Evolutionary conservation across 108 stramenopile genomes (phyloP).

Genomic region (Cyclostephanos tholiformis): DNA sequence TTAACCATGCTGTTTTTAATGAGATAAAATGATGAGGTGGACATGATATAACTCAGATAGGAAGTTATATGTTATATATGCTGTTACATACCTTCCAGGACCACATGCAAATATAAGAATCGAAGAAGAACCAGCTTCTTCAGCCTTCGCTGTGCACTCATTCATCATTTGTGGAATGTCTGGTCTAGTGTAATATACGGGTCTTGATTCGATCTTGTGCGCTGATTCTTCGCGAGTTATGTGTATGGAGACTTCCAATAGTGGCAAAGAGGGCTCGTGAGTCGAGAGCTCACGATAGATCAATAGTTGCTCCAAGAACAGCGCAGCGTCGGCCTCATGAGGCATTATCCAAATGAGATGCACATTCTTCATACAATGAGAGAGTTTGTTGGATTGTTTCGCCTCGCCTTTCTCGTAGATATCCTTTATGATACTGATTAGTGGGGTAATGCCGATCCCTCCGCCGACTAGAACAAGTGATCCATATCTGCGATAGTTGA

Average conservation of each 20-base stretch:
- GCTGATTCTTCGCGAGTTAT: background rate
- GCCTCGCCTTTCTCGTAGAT: slow-evolving; percentile 2
- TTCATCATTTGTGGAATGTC: background rate
- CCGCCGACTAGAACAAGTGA: slow-evolving; percentile 13
- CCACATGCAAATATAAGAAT: slow-evolving; percentile 8
- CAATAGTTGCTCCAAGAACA: slow-evolving; percentile 14
- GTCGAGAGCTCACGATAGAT: slow-evolving; percentile 12
- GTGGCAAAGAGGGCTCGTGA: slow-evolving; percentile 5
- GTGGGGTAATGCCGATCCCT: slow-evolving; percentile 15
- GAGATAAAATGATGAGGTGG: background rate
- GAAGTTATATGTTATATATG: too few relatives aligned
- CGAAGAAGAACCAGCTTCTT: background rate
- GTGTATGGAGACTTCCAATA: background rate
- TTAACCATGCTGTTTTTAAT: background rate
- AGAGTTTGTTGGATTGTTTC: background rate
- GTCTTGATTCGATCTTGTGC: background rate
- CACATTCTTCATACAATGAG: slow-evolving; percentile 4
- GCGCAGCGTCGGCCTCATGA: background rate
- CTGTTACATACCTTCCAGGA: slow-evolving; percentile 4
- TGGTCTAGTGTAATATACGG: slow-evolving; percentile 2
- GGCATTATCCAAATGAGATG: slow-evolving; percentile 14
- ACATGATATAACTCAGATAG: background rate
- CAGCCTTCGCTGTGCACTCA: background rate
- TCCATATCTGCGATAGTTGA: slow-evolving; percentile 13
- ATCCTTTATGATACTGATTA: slow-evolving; percentile 15